phyloP scores from a whole-genome alignment of 306 rosid genomes.

The Castanea sativa region DNA sequence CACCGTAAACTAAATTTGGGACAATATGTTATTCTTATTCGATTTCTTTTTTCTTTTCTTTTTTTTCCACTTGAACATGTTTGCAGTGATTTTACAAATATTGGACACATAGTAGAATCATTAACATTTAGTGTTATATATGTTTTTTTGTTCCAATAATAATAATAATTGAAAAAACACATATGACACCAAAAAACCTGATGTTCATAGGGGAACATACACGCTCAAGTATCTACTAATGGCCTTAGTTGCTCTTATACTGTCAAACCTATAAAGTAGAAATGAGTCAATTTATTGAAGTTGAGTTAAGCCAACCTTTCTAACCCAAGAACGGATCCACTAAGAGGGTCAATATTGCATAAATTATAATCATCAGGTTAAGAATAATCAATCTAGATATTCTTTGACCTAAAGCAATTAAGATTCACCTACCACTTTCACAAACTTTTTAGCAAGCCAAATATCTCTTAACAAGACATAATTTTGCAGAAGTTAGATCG shows the following conservation, averaged over 20 bases:
- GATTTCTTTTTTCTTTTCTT: background rate
- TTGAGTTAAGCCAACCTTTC: conserved; percentile 18
- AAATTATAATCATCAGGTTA: conserved; percentile 7
- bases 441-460: background rate
- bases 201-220: too few species aligned
- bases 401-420: background rate
- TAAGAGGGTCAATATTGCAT: conserved; percentile 19
- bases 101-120: background rate
- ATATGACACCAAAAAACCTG: background rate
- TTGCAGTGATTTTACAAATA: background rate
- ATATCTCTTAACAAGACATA: background rate
- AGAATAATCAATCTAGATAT: background rate
- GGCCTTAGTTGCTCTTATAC: background rate
- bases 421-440: background rate
- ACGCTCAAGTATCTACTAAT: too few species aligned
- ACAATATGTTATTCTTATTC: background rate
- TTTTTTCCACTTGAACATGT: background rate
- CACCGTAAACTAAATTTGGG: background rate
- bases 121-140: background rate
- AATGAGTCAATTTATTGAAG: conserved; percentile 4
- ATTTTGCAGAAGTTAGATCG: background rate
- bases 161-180: too few species aligned
- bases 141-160: too few species aligned
- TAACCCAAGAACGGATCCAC: background rate
- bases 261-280: background rate